These are phyloP conservation scores for Phytopythium aichiense DNA, from an alignment of 352 stramenopile genomes.

Conservation along the genomic window DNA sequence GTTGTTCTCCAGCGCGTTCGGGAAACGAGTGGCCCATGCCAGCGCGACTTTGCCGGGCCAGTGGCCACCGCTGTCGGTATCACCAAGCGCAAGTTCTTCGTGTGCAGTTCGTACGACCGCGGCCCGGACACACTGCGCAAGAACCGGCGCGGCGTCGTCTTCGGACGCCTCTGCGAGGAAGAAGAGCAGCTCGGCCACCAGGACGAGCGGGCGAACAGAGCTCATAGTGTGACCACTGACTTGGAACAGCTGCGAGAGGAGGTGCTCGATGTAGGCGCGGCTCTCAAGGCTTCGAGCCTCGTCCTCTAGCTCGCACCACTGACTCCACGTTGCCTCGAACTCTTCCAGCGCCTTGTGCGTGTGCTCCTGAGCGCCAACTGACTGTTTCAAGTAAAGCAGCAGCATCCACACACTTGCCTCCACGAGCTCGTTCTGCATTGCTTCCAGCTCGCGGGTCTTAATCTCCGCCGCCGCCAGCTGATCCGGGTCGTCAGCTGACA, in stretches of 20 bases:
- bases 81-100: neutral
- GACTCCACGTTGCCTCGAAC: slow-evolving; percentile 11
- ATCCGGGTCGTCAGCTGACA: slow-evolving; percentile 21
- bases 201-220: neutral
- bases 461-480: slow-evolving; percentile 11
- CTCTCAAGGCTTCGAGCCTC: neutral
- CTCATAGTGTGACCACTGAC: neutral
- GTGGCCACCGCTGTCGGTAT: neutral
- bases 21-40: slow-evolving; percentile 16
- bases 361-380: neutral
- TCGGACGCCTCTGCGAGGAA: neutral
- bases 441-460: slow-evolving; percentile 32
- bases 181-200: slow-evolving; percentile 2
- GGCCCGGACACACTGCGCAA: slow-evolving; percentile 1
- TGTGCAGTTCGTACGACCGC: neutral
- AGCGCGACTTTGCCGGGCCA: slow-evolving; percentile 21
- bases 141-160: neutral
- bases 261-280: neutral
- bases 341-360: slow-evolving; percentile 1
- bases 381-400: slow-evolving; percentile 18
- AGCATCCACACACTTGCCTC: slow-evolving; percentile 27
- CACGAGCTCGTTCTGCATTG: slow-evolving; percentile 31
- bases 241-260: neutral
- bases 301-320: neutral
- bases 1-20: neutral